Percentiles rank a stretch among this genome's conserved stretches.
phyloP scores from a whole-genome alignment of 306 rosid genomes.

The Rosa lucieae region DNA sequence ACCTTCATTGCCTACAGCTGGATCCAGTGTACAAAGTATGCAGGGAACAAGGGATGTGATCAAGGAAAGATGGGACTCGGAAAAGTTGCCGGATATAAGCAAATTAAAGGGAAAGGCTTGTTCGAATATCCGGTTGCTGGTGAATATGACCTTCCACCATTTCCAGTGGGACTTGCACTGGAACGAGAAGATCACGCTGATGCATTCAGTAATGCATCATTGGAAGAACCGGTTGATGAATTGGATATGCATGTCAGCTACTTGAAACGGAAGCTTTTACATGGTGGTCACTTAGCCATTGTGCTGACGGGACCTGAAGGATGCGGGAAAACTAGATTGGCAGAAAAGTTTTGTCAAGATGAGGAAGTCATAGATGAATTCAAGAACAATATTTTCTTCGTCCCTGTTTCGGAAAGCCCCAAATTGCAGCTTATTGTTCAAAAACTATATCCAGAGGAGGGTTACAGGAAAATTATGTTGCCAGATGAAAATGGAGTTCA shows the following conservation, averaged over 20 bases:
- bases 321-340: constrained; percentile 23
- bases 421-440: not conserved
- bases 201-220: not conserved
- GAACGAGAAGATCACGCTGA: not conserved
- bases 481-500: not conserved
- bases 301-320: constrained; percentile 17
- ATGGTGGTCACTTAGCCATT: not conserved
- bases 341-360: not conserved
- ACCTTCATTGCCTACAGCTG: not conserved
- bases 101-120: not conserved
- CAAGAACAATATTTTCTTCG: not conserved
- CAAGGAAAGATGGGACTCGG: not conserved
- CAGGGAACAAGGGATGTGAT: not conserved
- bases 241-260: not conserved
- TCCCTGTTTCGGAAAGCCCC: not conserved
- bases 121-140: not conserved
- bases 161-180: not conserved
- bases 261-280: constrained; percentile 10
- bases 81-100: not conserved
- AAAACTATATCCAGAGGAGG: not conserved
- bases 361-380: constrained; percentile 8
- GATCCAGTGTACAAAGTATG: not conserved
- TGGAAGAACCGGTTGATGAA: not conserved
- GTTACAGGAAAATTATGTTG: not conserved
- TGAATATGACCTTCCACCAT: not conserved